phyloP scores from a whole-genome alignment of 345 rosid genomes.

The Syzygium jambos region DNA sequence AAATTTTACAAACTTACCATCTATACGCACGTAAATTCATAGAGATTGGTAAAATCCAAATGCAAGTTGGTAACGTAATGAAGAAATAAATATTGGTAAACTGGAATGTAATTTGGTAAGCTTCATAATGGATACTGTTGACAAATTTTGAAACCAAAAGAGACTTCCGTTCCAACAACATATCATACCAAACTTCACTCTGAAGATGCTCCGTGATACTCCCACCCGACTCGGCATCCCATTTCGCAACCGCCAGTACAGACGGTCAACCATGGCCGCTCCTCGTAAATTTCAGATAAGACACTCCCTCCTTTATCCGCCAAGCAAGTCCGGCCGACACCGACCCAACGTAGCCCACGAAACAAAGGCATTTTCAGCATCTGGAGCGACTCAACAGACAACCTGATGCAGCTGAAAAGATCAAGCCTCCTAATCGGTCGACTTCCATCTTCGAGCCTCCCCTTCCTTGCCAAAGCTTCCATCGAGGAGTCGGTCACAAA shows the following conservation, averaged over 20 bases:
- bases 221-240: conserved; percentile 68
- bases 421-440: conserved; percentile 43
- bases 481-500: conserved; percentile 42
- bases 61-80: not conserved
- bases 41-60: not conserved
- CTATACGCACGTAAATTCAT: not conserved
- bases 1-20: not conserved
- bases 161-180: not conserved
- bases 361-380: conserved; percentile 38
- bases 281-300: conserved; percentile 8
- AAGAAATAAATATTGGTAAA: not conserved
- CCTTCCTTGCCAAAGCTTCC: conserved; percentile 34
- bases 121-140: not conserved
- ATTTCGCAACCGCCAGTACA: conserved; percentile 64
- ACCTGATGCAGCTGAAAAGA: conserved; percentile 41
- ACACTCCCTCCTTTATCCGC: conserved; percentile 16
- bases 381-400: conserved; percentile 25
- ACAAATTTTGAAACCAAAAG: not conserved
- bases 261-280: conserved; percentile 53
- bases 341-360: conserved; percentile 48
- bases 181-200: not conserved
- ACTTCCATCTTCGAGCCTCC: conserved; percentile 15
- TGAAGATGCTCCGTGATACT: conserved; percentile 13
- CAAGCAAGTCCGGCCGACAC: conserved; percentile 30
- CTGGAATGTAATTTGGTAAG: not conserved